Conservation (phyloP, 2,329 filamentous ascomycete genomes). For the Penicillium frequentans region DNA sequence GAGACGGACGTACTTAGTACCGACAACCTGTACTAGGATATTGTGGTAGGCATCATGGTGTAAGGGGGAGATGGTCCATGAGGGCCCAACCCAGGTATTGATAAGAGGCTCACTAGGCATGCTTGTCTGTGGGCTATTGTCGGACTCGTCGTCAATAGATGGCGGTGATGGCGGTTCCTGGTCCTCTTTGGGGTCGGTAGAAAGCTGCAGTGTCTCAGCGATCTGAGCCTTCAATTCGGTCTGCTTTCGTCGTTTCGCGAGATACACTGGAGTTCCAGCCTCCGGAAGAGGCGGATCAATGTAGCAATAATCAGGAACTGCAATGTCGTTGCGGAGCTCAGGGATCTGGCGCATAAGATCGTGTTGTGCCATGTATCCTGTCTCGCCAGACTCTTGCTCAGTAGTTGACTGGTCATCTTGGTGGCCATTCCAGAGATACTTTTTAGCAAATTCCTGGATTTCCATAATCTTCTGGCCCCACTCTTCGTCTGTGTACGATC, state of each 20-base stretch:
- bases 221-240: slow-evolving; percentile 19
- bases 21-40: slow-evolving; percentile 83
- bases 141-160: background rate
- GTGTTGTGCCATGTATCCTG: slow-evolving; percentile 89
- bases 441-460: slow-evolving; percentile 68
- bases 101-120: slow-evolving; percentile 60
- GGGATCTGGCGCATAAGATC: slow-evolving; percentile 84
- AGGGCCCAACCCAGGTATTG: slow-evolving; percentile 92
- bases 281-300: slow-evolving; percentile 61
- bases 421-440: slow-evolving; percentile 53
- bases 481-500: slow-evolving; percentile 80
- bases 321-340: slow-evolving; percentile 70
- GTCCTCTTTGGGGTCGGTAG: slow-evolving; percentile 30
- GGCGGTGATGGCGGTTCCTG: background rate
- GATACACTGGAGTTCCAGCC: slow-evolving; percentile 47
- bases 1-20: slow-evolving; percentile 85
- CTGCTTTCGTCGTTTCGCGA: slow-evolving; percentile 31
- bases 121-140: background rate
- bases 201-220: background rate
- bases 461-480: slow-evolving; percentile 82
- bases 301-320: slow-evolving; percentile 82
- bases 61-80: slow-evolving; percentile 83
- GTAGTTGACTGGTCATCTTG: background rate
- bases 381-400: slow-evolving; percentile 28
- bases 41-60: slow-evolving; percentile 96